Percentiles rank a stretch among this genome's conserved stretches.
Conservation (phyloP, 164 flowering plant species). For the Magnolia officinalis region DNA sequence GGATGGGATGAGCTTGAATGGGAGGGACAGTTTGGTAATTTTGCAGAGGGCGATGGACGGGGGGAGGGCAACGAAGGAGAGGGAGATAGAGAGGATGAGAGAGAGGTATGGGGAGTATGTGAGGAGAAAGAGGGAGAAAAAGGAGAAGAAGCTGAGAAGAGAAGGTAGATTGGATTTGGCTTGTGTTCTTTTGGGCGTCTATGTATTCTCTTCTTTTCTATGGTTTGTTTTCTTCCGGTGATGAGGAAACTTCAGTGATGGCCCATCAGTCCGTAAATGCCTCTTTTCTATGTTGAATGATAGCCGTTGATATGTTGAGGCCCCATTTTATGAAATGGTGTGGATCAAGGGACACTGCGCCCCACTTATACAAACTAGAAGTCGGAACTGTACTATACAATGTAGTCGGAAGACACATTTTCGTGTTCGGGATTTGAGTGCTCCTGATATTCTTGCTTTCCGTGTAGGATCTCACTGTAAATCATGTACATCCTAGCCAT, state of each 20-base stretch:
- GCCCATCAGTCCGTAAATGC: not conserved
- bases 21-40: conserved; percentile 52
- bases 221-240: conserved; percentile 14
- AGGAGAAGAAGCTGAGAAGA: conserved; percentile 25
- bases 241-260: not conserved
- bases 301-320: too few species aligned
- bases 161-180: conserved; percentile 36
- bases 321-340: too few species aligned
- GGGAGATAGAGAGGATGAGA: conserved; percentile 24
- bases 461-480: too few species aligned
- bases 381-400: too few species aligned
- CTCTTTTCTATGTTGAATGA: too few species aligned
- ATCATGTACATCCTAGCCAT: too few species aligned
- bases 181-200: conserved; percentile 23
- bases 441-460: too few species aligned
- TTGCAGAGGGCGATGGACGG: conserved; percentile 33
- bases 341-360: too few species aligned
- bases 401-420: too few species aligned
- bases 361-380: too few species aligned
- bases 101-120: conserved; percentile 30
- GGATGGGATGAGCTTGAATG: conserved; percentile 56
- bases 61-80: conserved; percentile 17
- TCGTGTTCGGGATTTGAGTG: too few species aligned
- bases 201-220: conserved; percentile 23
- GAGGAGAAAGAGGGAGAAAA: conserved; percentile 34